Evolutionary conservation across 176 grass and related monocot species (phyloP).

Genomic region (Lolium multiflorum): DNA sequence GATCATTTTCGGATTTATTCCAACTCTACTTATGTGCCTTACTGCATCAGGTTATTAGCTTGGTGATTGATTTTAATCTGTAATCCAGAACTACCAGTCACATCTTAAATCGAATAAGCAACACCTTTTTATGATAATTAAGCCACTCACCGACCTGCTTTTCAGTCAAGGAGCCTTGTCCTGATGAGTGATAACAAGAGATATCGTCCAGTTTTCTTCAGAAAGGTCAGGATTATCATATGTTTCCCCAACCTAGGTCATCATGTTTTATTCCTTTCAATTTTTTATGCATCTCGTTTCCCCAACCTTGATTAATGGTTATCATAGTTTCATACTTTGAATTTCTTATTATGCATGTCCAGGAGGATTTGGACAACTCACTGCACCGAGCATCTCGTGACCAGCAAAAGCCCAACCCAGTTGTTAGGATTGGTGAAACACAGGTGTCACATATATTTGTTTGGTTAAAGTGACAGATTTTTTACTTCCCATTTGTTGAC

Average conservation of each 20-base stretch:
- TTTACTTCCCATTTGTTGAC: conserved; percentile 24
- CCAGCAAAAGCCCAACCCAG: conserved; percentile 67
- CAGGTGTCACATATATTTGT: conserved; percentile 52
- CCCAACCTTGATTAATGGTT: neutral
- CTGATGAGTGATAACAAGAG: conserved; percentile 84
- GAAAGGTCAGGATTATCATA: conserved; percentile 65
- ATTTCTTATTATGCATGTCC: conserved; percentile 25
- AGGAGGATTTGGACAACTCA: conserved; percentile 96
- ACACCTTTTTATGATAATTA: neutral
- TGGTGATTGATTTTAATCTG: too few relatives aligned
- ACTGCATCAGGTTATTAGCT: too few relatives aligned
- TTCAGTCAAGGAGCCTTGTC: conserved; percentile 87
- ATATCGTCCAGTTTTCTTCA: conserved; percentile 97
- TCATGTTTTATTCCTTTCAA: neutral
- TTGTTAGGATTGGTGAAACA: conserved; percentile 66
- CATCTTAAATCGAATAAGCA: too few relatives aligned
- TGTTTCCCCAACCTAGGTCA: conserved; percentile 15
- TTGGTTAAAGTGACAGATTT: neutral
- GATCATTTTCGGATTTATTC: too few relatives aligned
- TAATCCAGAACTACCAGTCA: too few relatives aligned
- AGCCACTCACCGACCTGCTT: neutral
- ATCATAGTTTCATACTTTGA: conserved; percentile 5
- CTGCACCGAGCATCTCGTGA: conserved; percentile 63
- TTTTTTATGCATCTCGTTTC: conserved; percentile 30
- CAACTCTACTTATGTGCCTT: too few relatives aligned